Conservation (phyloP, 176 grass and related monocot genomes). For the Metroxylon sagu region DNA sequence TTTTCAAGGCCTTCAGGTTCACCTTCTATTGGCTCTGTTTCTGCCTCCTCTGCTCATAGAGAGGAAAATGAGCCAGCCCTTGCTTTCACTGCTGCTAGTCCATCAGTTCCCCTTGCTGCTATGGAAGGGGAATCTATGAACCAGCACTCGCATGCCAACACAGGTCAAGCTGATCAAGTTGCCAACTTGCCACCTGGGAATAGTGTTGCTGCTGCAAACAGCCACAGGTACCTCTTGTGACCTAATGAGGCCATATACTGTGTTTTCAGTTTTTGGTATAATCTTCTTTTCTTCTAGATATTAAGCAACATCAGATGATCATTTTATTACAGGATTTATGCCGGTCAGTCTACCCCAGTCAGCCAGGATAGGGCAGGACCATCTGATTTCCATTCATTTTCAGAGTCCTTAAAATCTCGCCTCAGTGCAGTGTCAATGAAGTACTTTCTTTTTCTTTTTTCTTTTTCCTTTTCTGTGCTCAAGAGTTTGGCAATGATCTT, state of each 20-base stretch:
- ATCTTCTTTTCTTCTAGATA: too few relatives aligned
- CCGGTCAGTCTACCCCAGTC: slow-evolving; percentile 57
- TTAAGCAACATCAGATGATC: too few relatives aligned
- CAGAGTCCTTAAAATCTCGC: slow-evolving; percentile 80
- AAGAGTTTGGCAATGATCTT: too few relatives aligned
- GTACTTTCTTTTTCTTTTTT: slow-evolving; percentile 19
- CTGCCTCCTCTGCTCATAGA: slow-evolving; percentile 32
- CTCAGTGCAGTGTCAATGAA: slow-evolving; percentile 79
- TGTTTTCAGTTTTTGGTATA: too few relatives aligned
- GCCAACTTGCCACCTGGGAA: slow-evolving; percentile 40
- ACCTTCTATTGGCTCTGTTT: slow-evolving; percentile 28
- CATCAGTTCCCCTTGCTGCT: slow-evolving; percentile 27
- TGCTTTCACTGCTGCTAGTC: slow-evolving; percentile 22
- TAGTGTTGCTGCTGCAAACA: slow-evolving; percentile 38
- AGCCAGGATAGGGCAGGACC: slow-evolving; percentile 55
- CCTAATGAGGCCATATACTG: neutral
- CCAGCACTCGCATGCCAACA: slow-evolving; percentile 19
- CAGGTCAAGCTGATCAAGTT: slow-evolving; percentile 43
- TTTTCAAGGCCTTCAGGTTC: slow-evolving; percentile 40
- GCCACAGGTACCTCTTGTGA: slow-evolving; percentile 23
- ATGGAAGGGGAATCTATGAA: slow-evolving; percentile 22
- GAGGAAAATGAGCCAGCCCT: slow-evolving; percentile 29
- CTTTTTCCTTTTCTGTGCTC: too few relatives aligned
- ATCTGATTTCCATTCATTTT: slow-evolving; percentile 72
- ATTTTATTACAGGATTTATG: slow-evolving; percentile 21